Conservation (phyloP, 2,329 filamentous ascomycete genomes). For the Colletotrichum spinosum region DNA sequence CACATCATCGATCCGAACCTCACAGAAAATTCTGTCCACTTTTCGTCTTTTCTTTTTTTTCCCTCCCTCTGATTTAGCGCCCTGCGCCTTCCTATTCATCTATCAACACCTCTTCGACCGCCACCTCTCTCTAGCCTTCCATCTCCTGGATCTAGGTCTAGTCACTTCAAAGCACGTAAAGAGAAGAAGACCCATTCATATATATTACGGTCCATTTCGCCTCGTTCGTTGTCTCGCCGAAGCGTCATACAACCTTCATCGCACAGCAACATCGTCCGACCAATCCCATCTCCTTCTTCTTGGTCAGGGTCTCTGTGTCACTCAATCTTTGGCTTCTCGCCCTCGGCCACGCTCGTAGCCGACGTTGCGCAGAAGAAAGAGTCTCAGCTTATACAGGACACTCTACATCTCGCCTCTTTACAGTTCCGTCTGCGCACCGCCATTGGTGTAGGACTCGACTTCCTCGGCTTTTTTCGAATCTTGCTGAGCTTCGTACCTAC, state of each 20-base stretch:
- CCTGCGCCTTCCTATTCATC: constrained; percentile 6
- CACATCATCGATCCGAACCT: constrained; percentile 12
- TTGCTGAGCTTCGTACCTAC: constrained; percentile 2
- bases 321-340: constrained; percentile 20
- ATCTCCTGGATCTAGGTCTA: too few relatives aligned
- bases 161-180: neutral
- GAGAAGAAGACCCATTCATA: constrained; percentile 16
- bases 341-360: constrained; percentile 16
- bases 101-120: neutral
- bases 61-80: constrained; percentile 19
- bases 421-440: constrained; percentile 14
- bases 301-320: constrained; percentile 25
- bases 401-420: constrained; percentile 19
- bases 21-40: constrained; percentile 13
- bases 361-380: constrained; percentile 24
- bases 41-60: constrained; percentile 14
- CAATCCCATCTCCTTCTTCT: constrained; percentile 15
- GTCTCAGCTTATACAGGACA: constrained; percentile 2
- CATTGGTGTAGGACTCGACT: constrained; percentile 21
- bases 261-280: constrained; percentile 17
- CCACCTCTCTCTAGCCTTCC: neutral
- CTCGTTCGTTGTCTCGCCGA: constrained; percentile 23
- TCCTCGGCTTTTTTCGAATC: constrained; percentile 4
- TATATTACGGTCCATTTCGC: constrained; percentile 30
- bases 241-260: constrained; percentile 25